Evolutionary conservation across 139 green algal genomes (phyloP), one percentile per base, ranked within the genome.

Genomic region (Picochlorum costavermella): DNA sequence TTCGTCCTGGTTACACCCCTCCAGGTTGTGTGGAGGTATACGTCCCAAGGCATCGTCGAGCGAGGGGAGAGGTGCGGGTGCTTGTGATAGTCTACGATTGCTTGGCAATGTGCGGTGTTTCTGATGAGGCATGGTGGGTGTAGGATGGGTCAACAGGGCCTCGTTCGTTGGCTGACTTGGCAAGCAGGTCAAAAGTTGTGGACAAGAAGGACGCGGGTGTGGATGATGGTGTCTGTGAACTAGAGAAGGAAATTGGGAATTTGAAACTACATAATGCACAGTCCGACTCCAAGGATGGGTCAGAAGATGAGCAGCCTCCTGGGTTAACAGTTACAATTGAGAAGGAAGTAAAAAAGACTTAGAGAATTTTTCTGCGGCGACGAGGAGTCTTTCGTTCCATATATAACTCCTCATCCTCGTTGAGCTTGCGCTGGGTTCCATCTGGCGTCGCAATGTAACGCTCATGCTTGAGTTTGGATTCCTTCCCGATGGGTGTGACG

Each of bases 1-100:
- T 96, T 17, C 74, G 81, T 29, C 72, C 85, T 6, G 89, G 89
- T 16, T 96, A 94, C 57, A 63, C 79, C 3, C 88, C 90, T 9
- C 90, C 93, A 71, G 90, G 96, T 2, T 88, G 96, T 71, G 81
- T 90, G 68, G 78, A 76, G 6, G 66, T 83, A 0, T 93, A 90
- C 65, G 51, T 78, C 11, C 77, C 79, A 17, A 65, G 44, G 23
- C 2, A 23, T 14, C 14, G 46, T 6, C 46, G 46, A 40, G 33
- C 33, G 33, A 8, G 3, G 36, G 33, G n/a, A 16, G 53, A 63
- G 20, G 14, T 13, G 23, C 28, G 14, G 25, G 37, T 63, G 16
- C 12, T 60, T 23, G 33, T 28, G 16, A 28, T 23, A 23, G 20
- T 6, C 10, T 55, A 16, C 0, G 33, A 13, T 1, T 40, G 11